These are phyloP conservation scores for Sergeia podlipaevii DNA, from an alignment of 208 protist genomes.

Conservation along the genomic window DNA sequence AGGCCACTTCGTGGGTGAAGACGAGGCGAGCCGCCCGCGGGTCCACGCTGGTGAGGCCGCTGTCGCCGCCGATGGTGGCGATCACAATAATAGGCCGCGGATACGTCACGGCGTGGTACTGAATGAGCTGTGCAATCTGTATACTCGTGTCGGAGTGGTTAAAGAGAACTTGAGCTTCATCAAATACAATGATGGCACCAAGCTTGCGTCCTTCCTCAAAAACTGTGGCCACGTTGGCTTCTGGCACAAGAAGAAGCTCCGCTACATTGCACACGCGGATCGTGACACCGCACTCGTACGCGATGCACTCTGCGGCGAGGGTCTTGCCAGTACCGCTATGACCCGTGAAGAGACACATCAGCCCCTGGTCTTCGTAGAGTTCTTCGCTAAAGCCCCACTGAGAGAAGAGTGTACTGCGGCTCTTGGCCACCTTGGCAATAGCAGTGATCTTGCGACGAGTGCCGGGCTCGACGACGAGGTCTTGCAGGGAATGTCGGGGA, in stretches of 20 bases:
- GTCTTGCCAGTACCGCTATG: conserved; percentile 86
- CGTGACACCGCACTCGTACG: conserved; percentile 88
- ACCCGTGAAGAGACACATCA: conserved; percentile 73
- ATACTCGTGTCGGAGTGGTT: conserved; percentile 59
- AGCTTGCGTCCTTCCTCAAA: conserved; percentile 80
- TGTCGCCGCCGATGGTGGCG: conserved; percentile 54
- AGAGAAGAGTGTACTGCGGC: conserved; percentile 78
- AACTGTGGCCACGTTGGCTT: conserved; percentile 48
- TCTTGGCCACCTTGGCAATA: conserved; percentile 69
- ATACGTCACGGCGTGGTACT: conserved; percentile 77
- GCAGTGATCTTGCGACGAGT: conserved; percentile 40
- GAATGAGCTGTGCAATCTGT: conserved; percentile 69
- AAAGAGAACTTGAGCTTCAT: conserved; percentile 84
- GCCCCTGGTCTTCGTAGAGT: conserved; percentile 34
- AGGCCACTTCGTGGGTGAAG: conserved; percentile 57
- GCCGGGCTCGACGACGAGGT: conserved; percentile 60
- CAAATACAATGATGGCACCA: conserved; percentile 87
- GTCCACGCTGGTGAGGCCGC: conserved; percentile 32
- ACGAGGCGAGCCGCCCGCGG: conserved; percentile 36
- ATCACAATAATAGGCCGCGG: conserved; percentile 77
- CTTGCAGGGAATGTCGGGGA: conserved; percentile 63
- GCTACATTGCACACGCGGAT: conserved; percentile 83
- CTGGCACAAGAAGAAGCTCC: conserved; percentile 53
- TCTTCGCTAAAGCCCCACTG: conserved; percentile 89
- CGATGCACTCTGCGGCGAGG: conserved; percentile 85